A percentile compares a stretch with the other conserved stretches of the same genome.
phyloP scores from a whole-genome alignment of 768 basidiomycete genomes.

The Kwoniella sp. region DNA sequence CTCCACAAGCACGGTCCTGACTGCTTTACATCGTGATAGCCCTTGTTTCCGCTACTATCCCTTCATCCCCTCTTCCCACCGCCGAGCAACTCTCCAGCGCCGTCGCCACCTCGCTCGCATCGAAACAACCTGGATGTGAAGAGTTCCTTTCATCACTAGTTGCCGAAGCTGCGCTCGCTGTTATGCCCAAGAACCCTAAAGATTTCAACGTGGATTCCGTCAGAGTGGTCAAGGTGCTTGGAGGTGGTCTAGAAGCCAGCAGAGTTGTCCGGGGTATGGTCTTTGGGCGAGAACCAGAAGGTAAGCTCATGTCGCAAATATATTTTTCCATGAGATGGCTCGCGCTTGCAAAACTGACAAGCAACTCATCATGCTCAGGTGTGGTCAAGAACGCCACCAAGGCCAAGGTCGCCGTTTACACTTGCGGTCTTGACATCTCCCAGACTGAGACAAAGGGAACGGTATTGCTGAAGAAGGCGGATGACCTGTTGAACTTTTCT shows the following conservation, averaged over 20 bases:
- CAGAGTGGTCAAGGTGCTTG: conserved; percentile 98
- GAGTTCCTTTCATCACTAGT: conserved; percentile 78
- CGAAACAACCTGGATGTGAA: conserved; percentile 96
- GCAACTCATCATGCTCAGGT: conserved; percentile 58
- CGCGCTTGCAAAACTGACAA: not conserved
- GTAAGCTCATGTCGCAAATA: conserved; percentile 56
- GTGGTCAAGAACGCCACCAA: conserved; percentile 76
- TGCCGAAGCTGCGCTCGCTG: conserved; percentile 85
- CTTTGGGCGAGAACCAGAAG: conserved; percentile 93
- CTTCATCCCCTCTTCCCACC: conserved; percentile 66
- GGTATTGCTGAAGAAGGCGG: conserved; percentile 88
- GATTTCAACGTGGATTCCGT: conserved; percentile 99
- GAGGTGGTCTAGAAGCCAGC: conserved; percentile 80
- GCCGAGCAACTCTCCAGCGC: conserved; percentile 69
- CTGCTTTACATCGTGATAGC: conserved; percentile 18
- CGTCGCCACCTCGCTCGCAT: conserved; percentile 87
- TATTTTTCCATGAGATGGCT: too few species aligned
- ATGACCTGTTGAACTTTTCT: conserved; percentile 97
- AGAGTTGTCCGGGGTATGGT: conserved; percentile 97
- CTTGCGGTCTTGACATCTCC: conserved; percentile 84
- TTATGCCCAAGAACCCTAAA: conserved; percentile 76
- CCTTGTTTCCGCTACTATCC: conserved; percentile 30
- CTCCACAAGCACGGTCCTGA: not conserved
- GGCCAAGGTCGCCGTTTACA: conserved; percentile 95
- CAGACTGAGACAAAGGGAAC: conserved; percentile 99